Conservation (phyloP, 2,329 filamentous ascomycete species). For the Microsporum canis region DNA sequence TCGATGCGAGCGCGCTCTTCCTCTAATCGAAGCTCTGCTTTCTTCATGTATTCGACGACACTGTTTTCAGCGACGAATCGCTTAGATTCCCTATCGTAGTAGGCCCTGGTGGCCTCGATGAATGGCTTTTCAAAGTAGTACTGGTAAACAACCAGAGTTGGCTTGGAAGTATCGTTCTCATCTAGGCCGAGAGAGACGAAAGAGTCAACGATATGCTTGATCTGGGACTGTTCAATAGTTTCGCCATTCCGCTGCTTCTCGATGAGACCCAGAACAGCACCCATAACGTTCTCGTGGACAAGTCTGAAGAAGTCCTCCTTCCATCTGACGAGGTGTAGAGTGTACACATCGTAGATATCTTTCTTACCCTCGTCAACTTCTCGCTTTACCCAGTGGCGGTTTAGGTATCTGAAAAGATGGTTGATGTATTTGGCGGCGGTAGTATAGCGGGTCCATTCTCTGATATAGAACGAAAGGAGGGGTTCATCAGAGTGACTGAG, state of each 20-base stretch:
- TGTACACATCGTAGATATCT: conserved; percentile 96
- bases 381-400: conserved; percentile 96
- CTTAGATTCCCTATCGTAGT: conserved; percentile 86
- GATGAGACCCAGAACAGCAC: conserved; percentile 82
- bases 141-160: conserved; percentile 89
- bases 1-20: conserved; percentile 92
- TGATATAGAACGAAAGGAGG: conserved; percentile 82
- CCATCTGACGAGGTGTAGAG: conserved; percentile 90
- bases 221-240: conserved; percentile 92
- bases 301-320: conserved; percentile 77
- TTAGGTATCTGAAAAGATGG: conserved; percentile 90
- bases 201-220: conserved; percentile 93
- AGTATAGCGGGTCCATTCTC: conserved; percentile 93
- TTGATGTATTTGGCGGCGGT: conserved; percentile 95
- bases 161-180: conserved; percentile 83
- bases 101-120: conserved; percentile 67
- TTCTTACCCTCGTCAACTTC: conserved; percentile 99
- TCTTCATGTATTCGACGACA: conserved; percentile 99
- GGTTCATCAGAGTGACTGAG: conserved; percentile 79
- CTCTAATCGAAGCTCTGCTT: conserved; percentile 76
- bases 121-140: conserved; percentile 89
- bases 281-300: conserved; percentile 84
- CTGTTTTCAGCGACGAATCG: conserved; percentile 94
- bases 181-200: conserved; percentile 93
- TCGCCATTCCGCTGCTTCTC: conserved; percentile 96